These are phyloP conservation scores for Craspedostauros australis DNA, from an alignment of 108 stramenopile genomes.

Conservation along the genomic window DNA sequence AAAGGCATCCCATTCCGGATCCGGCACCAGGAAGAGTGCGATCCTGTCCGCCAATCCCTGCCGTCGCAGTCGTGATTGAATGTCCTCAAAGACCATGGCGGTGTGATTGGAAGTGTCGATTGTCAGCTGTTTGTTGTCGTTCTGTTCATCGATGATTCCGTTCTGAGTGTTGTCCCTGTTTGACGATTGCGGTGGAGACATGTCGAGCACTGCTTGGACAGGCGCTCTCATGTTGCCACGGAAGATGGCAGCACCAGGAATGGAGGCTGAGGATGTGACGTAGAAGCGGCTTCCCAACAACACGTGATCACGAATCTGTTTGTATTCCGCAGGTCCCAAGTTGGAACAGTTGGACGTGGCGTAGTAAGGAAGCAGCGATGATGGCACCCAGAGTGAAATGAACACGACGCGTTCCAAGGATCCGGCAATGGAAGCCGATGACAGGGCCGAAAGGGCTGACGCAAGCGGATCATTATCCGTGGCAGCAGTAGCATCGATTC, in stretches of 20 bases:
- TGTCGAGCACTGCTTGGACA: not conserved
- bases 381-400: slow-evolving; percentile 63
- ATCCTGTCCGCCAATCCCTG: slow-evolving; percentile 33
- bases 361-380: slow-evolving; percentile 45
- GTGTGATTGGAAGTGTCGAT: slow-evolving; percentile 1
- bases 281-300: slow-evolving; percentile 42
- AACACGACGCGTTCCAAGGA: slow-evolving; percentile 27
- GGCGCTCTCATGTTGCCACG: slow-evolving; percentile 36
- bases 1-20: slow-evolving; percentile 43
- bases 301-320: slow-evolving; percentile 44
- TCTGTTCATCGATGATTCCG: not conserved
- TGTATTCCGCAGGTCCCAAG: slow-evolving; percentile 31
- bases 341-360: slow-evolving; percentile 18
- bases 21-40: slow-evolving; percentile 59
- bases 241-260: slow-evolving; percentile 56
- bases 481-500: slow-evolving; percentile 4
- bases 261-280: slow-evolving; percentile 51
- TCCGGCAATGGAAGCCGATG: not conserved
- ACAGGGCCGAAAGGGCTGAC: slow-evolving; percentile 10
- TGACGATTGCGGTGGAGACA: not conserved
- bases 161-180: not conserved
- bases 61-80: slow-evolving; percentile 33
- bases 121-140: not conserved
- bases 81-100: slow-evolving; percentile 31
- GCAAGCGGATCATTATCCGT: not conserved